Conservation (phyloP, 352 stramenopile species). For the Sclerospora graminicola region DNA sequence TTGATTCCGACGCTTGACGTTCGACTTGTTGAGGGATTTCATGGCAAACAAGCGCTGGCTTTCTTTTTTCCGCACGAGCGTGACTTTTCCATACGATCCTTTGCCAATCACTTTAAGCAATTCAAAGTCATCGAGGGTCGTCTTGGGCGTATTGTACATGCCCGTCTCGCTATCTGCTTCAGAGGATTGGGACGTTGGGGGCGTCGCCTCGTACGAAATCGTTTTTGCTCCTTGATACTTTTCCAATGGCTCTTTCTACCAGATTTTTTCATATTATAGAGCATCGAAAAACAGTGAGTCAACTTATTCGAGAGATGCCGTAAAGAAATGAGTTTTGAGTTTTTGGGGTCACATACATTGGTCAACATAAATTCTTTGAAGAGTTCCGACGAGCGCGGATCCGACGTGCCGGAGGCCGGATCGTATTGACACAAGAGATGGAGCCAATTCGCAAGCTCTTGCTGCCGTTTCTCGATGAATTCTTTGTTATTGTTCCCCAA, state of each 20-base stretch:
- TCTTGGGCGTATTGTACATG: constrained; percentile 84
- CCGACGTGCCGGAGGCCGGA: constrained; percentile 38
- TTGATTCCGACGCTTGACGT: constrained; percentile 92
- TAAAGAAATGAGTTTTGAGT: background rate
- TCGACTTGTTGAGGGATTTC: constrained; percentile 87
- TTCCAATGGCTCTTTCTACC: constrained; percentile 69
- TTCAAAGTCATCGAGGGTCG: constrained; percentile 88
- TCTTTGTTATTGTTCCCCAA: constrained; percentile 84
- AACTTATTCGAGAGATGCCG: background rate
- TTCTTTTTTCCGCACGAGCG: constrained; percentile 80
- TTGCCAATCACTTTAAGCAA: constrained; percentile 89
- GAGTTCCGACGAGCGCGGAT: constrained; percentile 60
- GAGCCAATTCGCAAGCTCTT: constrained; percentile 82
- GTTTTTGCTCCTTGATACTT: constrained; percentile 30
- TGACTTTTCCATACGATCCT: constrained; percentile 88
- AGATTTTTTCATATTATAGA: background rate
- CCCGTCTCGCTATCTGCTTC: constrained; percentile 25
- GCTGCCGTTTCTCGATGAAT: constrained; percentile 84
- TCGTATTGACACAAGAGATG: constrained; percentile 74
- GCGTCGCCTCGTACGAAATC: constrained; percentile 31
- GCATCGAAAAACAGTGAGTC: no score
- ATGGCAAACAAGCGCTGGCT: constrained; percentile 69
- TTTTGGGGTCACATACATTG: constrained; percentile 32
- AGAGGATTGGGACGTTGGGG: constrained; percentile 20
- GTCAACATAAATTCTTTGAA: constrained; percentile 75